These are phyloP conservation scores for Heimioporus retisporus DNA, from an alignment of 1,284 basidiomycete species.

Conservation along the genomic window DNA sequence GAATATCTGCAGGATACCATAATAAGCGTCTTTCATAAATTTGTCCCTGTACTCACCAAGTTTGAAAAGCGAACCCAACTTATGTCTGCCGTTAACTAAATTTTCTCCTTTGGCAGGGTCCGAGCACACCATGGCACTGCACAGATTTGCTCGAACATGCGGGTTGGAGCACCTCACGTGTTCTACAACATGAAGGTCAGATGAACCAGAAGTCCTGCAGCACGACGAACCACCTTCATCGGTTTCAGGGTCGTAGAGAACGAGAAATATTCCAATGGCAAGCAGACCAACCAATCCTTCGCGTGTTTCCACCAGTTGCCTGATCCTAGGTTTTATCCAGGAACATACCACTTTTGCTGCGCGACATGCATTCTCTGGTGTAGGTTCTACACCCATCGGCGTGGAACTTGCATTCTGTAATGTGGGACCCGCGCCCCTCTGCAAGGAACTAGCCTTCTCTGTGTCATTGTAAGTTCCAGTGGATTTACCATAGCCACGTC, in stretches of 20 bases:
- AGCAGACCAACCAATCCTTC: conserved; percentile 23
- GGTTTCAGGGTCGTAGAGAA: conserved; percentile 8
- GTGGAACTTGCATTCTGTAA: too few relatives aligned
- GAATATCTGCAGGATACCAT: too few relatives aligned
- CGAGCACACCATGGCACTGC: conserved; percentile 19
- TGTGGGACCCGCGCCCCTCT: too few relatives aligned
- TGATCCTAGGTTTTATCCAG: neutral
- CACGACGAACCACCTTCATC: conserved; percentile 6
- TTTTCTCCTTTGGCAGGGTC: neutral
- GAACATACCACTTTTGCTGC: conserved; percentile 20
- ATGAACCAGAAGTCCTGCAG: neutral
- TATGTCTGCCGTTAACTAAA: conserved; percentile 11
- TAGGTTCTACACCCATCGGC: too few relatives aligned
- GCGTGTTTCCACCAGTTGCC: conserved; percentile 17
- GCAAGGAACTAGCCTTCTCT: too few relatives aligned
- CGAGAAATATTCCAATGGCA: conserved; percentile 31
- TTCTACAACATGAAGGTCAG: conserved; percentile 8
- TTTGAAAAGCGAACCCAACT: too few relatives aligned
- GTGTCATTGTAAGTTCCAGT: too few relatives aligned
- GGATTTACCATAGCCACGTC: too few relatives aligned
- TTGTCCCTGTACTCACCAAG: too few relatives aligned
- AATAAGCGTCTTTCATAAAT: too few relatives aligned
- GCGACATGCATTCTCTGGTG: too few relatives aligned
- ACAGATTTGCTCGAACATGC: conserved; percentile 25
- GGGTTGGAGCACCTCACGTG: conserved; percentile 1